Percentiles rank a stretch among this genome's conserved stretches.
Evolutionary conservation across 2,329 filamentous ascomycete species (phyloP).

Genomic region (Westerdykella ornata): DNA sequence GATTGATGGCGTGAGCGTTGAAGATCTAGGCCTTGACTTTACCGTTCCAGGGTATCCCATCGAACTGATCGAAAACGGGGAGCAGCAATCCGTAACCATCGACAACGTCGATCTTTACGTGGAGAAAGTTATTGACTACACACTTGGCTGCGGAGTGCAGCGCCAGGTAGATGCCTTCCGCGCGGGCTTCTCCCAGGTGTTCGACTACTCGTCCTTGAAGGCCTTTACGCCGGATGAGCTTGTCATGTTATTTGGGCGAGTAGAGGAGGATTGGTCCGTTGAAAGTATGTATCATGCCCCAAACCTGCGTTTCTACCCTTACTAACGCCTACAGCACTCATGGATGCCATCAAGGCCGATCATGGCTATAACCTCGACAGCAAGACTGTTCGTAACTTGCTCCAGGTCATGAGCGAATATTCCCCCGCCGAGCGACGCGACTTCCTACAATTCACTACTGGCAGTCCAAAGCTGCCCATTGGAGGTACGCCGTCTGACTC

Average conservation of each 20-base stretch:
- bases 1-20: constrained; percentile 69
- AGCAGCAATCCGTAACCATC: constrained; percentile 70
- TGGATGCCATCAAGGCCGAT: constrained; percentile 97
- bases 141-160: constrained; percentile 79
- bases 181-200: constrained; percentile 86
- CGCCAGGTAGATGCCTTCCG: constrained; percentile 88
- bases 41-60: constrained; percentile 91
- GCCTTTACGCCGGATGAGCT: constrained; percentile 94
- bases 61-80: constrained; percentile 70
- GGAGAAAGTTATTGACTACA: constrained; percentile 85
- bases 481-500: constrained; percentile 60
- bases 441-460: constrained; percentile 95
- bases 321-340: constrained; percentile 59
- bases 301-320: constrained; percentile 3
- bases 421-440: constrained; percentile 69
- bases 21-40: constrained; percentile 88
- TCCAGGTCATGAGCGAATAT: constrained; percentile 92
- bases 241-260: constrained; percentile 85
- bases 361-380: constrained; percentile 99
- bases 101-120: constrained; percentile 88
- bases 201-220: constrained; percentile 84
- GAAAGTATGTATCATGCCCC: constrained; percentile 70
- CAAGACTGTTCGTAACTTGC: constrained; percentile 83
- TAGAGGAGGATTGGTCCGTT: constrained; percentile 94
- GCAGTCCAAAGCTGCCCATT: constrained; percentile 95